Evolutionary conservation across 2,329 filamentous ascomycete genomes (phyloP).

Genomic region (Phyllosticta paracitricarpa): DNA sequence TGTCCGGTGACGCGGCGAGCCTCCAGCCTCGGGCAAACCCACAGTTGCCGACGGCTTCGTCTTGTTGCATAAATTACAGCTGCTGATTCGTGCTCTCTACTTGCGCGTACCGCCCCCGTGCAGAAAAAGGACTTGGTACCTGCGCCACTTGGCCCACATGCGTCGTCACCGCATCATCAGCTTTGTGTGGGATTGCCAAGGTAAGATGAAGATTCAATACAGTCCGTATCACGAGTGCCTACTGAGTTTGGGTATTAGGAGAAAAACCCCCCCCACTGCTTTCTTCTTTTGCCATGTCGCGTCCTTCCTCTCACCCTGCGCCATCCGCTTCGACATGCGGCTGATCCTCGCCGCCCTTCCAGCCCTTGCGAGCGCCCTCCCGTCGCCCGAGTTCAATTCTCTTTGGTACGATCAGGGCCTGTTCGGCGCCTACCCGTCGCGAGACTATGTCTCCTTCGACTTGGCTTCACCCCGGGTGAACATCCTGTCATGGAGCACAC

Average conservation of each 20-base stretch:
- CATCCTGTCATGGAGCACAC: constrained; percentile 11
- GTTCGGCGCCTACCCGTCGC: constrained; percentile 8
- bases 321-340: constrained; percentile 4
- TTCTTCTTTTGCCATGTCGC: background rate
- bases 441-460: constrained; percentile 7
- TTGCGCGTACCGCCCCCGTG: background rate
- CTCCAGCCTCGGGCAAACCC: background rate
- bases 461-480: constrained; percentile 12
- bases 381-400: constrained; percentile 5
- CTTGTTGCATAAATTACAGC: background rate
- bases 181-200: background rate
- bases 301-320: background rate
- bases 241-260: background rate
- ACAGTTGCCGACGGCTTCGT: background rate
- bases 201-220: background rate
- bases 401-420: constrained; percentile 11
- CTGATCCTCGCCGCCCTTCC: constrained; percentile 1
- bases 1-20: background rate
- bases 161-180: background rate
- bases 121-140: background rate
- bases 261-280: background rate
- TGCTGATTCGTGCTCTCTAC: background rate
- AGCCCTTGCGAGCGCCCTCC: background rate
- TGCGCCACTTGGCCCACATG: background rate
- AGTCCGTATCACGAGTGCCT: background rate